Base-by-base conservation (phyloP, 179 eudicot species). In the Beta lomatogona region DNA sequence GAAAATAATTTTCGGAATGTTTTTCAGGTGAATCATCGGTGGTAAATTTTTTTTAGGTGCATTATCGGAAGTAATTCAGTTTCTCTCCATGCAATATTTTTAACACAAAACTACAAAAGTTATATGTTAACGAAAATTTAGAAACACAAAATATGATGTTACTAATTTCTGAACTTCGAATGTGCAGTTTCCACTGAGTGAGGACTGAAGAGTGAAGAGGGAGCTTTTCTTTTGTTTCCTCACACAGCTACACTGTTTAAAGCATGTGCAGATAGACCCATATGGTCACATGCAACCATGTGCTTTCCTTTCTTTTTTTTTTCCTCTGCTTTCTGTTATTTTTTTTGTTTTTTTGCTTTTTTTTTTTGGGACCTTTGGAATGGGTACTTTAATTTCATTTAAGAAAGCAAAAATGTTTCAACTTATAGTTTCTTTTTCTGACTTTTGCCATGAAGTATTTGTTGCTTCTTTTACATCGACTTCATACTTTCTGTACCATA, bases 221-320 rank as follows among this genome's bases (percentile, higher is more conserved):
- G 41, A 54, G 5, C 18, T n/a, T 53, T 22, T 14, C 1, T 53
- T 53, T 73, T 36, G 61, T 14, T 45, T 11, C 18, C 11, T 45
- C 3, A 4, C 9, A 36, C n/a, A 13, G 1, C 28, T 5, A 9
- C 19, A 50, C 68, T 77, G 79, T 76, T 69, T 82, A 71, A 76
- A 80, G 85, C 87, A 85, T 82, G 87, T 82, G 87, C 79, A 77
- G 75, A 82, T 75, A 79, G 83, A 79, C 79, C 86, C 81, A 85
- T 71, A 85, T 46, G 76, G 8, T 75, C 89, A 88, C 88, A 88
- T 88, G 90, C 85, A 69, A 21, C 83, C 90, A 88, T 88, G 90
- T 88, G 90, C 77, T 72, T 72, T 77, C 87, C 77, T 80, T 73
- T 60, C 19, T 76, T 16, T 21, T 31, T 22, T 31, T 11, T 21